Conservation (phyloP, 495 filamentous ascomycete species). For the Aspergillus campestris region DNA sequence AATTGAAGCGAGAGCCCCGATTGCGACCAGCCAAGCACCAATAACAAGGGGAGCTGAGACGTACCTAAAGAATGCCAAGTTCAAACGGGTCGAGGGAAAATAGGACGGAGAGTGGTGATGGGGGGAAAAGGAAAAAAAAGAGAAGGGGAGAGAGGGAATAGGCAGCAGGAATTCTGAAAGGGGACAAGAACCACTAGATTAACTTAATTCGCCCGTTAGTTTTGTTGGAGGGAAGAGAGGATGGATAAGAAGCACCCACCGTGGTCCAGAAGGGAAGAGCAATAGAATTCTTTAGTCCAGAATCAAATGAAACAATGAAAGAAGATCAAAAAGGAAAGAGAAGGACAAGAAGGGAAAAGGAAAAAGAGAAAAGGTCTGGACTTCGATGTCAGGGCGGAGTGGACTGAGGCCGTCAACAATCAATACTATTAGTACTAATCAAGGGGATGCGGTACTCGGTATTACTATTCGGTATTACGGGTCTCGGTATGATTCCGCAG, state of each 20-base stretch:
- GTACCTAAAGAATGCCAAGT: slow-evolving; percentile 19
- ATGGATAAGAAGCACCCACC: not conserved
- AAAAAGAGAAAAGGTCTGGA: not conserved
- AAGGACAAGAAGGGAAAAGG: not conserved
- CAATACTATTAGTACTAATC: not conserved
- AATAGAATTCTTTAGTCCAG: not conserved
- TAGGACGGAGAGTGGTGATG: not conserved
- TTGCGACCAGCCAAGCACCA: slow-evolving; percentile 11
- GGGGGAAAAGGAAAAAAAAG: slow-evolving; percentile 1
- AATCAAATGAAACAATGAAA: slow-evolving; percentile 1
- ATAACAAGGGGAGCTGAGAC: slow-evolving; percentile 7
- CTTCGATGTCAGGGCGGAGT: not conserved
- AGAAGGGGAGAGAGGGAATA: slow-evolving; percentile 14
- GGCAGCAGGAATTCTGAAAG: slow-evolving; percentile 13
- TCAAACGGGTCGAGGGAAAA: slow-evolving; percentile 3
- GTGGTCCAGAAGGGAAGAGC: not conserved
- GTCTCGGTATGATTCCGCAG: too few species aligned
- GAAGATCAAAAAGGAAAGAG: slow-evolving; percentile 1
- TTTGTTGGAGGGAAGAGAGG: not conserved
- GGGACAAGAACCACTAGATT: too few species aligned
- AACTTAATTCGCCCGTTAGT: too few species aligned
- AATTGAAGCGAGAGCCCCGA: not conserved
- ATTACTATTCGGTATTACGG: slow-evolving; percentile 4
- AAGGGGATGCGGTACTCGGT: not conserved
- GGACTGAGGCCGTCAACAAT: not conserved